These are phyloP conservation scores for Stereum hirsutum DNA, from an alignment of 1,284 basidiomycete genomes.

Conservation along the genomic window DNA sequence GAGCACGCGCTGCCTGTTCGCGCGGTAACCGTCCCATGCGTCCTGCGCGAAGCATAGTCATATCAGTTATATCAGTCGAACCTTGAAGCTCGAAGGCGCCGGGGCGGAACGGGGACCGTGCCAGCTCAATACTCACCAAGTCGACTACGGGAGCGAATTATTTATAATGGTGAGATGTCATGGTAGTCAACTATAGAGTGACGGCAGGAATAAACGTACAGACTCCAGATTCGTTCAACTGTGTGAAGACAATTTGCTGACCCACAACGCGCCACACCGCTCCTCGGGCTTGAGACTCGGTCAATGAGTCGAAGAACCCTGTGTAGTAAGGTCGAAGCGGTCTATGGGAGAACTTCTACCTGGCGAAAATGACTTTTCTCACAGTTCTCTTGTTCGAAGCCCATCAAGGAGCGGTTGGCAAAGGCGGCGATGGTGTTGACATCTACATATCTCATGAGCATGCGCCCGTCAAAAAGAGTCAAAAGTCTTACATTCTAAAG, in stretches of 20 bases:
- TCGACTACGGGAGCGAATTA: conserved; percentile 7
- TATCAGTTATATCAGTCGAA: no score
- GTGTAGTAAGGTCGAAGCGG: background rate
- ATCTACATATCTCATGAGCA: no score
- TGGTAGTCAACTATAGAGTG: conserved; percentile 5
- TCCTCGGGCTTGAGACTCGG: conserved; percentile 36
- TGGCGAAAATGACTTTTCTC: conserved; percentile 4
- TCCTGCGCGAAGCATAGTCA: conserved; percentile 24
- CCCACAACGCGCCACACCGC: conserved; percentile 53
- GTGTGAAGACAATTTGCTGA: conserved; percentile 48
- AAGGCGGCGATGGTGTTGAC: conserved; percentile 35
- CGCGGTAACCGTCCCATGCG: conserved; percentile 58
- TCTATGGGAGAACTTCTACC: background rate
- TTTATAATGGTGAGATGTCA: no score
- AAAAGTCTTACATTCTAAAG: no score
- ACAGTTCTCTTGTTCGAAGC: conserved; percentile 49
- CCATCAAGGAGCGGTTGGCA: conserved; percentile 47
- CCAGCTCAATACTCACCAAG: conserved; percentile 7
- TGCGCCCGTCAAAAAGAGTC: no score
- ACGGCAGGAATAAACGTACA: conserved; percentile 21
- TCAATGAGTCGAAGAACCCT: conserved; percentile 48
- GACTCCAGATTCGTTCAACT: conserved; percentile 30
- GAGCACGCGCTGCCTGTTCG: conserved; percentile 48
- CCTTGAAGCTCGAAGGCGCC: no score
- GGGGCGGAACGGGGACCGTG: background rate